A percentile compares a stretch with the other conserved stretches of the same genome.
Evolutionary conservation across 2,329 filamentous ascomycete species (phyloP).

Genomic region (Colletotrichum tabaci): DNA sequence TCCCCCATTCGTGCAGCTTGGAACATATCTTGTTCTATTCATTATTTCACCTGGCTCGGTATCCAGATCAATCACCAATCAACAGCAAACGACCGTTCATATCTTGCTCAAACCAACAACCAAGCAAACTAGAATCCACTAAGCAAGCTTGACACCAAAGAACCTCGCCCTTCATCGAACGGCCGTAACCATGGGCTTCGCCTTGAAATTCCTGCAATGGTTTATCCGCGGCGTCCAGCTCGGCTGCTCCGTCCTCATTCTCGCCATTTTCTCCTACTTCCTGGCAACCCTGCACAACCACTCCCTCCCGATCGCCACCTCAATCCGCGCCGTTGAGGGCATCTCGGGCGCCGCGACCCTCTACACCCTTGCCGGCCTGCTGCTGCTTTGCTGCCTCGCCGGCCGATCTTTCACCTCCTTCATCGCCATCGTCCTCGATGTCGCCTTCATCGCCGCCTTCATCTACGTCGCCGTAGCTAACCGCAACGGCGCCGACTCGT

Average conservation of each 20-base stretch:
- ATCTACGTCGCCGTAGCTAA: conserved; percentile 86
- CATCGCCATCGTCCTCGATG: conserved; percentile 81
- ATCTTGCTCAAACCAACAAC: background rate
- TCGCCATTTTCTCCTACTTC: conserved; percentile 89
- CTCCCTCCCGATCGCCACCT: conserved; percentile 72
- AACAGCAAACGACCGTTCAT: background rate
- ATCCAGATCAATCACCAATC: background rate
- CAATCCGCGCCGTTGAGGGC: conserved; percentile 81
- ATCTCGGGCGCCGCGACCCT: conserved; percentile 82
- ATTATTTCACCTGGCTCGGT: background rate
- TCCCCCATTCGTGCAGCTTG: background rate
- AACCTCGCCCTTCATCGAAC: background rate
- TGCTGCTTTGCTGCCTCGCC: conserved; percentile 85
- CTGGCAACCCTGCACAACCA: conserved; percentile 80
- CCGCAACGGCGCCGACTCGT: conserved; percentile 76
- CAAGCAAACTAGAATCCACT: background rate
- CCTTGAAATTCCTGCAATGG: conserved; percentile 79
- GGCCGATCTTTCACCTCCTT: conserved; percentile 81
- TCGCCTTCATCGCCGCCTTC: conserved; percentile 83
- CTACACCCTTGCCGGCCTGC: conserved; percentile 80
- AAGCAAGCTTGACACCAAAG: background rate
- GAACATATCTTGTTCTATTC: background rate
- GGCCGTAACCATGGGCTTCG: conserved; percentile 43
- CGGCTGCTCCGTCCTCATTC: conserved; percentile 78
- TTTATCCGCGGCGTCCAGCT: conserved; percentile 83